These are phyloP conservation scores for Spiromastix sp. DNA, from an alignment of 2,329 filamentous ascomycete species.

Conservation along the genomic window DNA sequence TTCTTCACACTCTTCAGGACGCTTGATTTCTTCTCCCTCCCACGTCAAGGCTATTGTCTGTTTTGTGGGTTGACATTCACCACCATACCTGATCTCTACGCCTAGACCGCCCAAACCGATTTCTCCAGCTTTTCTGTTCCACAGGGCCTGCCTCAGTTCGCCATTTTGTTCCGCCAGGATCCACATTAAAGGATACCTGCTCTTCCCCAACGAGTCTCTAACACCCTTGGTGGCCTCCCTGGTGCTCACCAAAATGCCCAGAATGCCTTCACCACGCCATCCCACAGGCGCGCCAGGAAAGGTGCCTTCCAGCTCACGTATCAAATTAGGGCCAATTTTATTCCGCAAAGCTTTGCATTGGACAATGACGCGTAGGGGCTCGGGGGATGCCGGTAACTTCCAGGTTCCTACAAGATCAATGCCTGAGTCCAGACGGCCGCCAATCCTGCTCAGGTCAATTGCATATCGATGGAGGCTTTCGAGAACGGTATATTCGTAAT, in stretches of 20 bases:
- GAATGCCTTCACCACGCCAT: conserved; percentile 55
- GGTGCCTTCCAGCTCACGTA: conserved; percentile 50
- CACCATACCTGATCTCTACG: conserved; percentile 26
- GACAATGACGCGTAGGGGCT: conserved; percentile 32
- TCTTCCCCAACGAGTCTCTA: conserved; percentile 57
- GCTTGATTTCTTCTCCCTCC: conserved; percentile 23
- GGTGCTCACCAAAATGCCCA: conserved; percentile 63
- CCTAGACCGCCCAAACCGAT: conserved; percentile 29
- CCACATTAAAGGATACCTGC: conserved; percentile 61
- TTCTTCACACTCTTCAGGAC: background rate
- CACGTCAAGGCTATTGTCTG: conserved; percentile 24
- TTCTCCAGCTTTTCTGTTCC: conserved; percentile 32
- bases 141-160: conserved; percentile 31
- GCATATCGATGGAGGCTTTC: conserved; percentile 27
- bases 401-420: conserved; percentile 39
- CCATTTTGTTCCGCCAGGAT: conserved; percentile 32
- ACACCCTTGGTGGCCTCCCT: conserved; percentile 68
- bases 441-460: conserved; percentile 33
- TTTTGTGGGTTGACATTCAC: conserved; percentile 11
- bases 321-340: conserved; percentile 33
- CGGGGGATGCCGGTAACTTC: conserved; percentile 28
- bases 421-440: conserved; percentile 36
- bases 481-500: conserved; percentile 38
- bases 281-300: conserved; percentile 62
- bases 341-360: conserved; percentile 36